Percentiles rank a stretch among this genome's conserved stretches.
Evolutionary conservation across 306 rosid genomes (phyloP).

Genomic region (Urtica urens): DNA sequence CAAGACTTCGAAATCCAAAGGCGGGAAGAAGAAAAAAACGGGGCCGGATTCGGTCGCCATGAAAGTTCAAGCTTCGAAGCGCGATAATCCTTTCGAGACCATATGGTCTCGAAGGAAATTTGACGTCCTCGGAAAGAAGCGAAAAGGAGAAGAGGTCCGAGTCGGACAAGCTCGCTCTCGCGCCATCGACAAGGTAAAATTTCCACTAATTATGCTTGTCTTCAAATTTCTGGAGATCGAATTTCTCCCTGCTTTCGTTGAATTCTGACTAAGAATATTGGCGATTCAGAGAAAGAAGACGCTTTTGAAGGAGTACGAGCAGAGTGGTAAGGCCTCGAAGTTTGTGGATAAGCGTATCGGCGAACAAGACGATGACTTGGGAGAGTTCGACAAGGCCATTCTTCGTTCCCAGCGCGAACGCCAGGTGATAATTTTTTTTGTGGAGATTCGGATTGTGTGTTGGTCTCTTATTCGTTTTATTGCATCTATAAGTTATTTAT

Average conservation of each 20-base stretch:
- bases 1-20: constrained; percentile 14
- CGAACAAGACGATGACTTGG: constrained; percentile 48
- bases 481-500: neutral
- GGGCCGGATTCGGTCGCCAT: constrained; percentile 52
- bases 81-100: constrained; percentile 55
- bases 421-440: constrained; percentile 25
- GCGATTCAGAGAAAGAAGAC: constrained; percentile 62
- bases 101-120: constrained; percentile 74
- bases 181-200: constrained; percentile 47
- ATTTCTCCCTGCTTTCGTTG: constrained; percentile 1
- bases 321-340: constrained; percentile 45
- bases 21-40: constrained; percentile 30
- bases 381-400: constrained; percentile 74
- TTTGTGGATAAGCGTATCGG: constrained; percentile 79
- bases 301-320: constrained; percentile 64
- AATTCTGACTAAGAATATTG: no score
- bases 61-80: constrained; percentile 47
- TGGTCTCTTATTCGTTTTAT: neutral
- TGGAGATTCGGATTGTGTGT: no score
- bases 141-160: constrained; percentile 75
- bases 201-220: neutral
- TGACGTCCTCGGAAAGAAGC: constrained; percentile 68
- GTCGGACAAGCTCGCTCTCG: constrained; percentile 62
- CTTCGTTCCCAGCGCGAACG: constrained; percentile 74
- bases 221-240: neutral